Percentiles rank a stretch among this genome's conserved stretches.
Conservation (phyloP, 805 yeast genomes). For the Henningerozyma blattae region DNA sequence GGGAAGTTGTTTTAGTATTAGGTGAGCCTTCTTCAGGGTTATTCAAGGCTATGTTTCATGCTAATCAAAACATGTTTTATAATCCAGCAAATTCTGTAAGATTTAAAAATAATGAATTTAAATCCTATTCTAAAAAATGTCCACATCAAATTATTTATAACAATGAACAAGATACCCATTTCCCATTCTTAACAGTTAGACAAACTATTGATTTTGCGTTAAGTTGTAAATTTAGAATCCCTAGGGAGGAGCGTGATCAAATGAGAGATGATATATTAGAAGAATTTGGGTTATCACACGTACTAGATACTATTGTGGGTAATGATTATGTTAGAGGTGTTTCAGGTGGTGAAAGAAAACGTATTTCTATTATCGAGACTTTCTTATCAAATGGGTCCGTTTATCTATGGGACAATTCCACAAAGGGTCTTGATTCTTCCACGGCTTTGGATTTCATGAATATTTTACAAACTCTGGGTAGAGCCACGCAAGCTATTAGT, state of each 20-base stretch:
- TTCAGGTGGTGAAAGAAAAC: slow-evolving; percentile 57
- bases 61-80: slow-evolving; percentile 10
- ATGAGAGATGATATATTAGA: slow-evolving; percentile 17
- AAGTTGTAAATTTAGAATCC: slow-evolving; percentile 28
- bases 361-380: slow-evolving; percentile 54
- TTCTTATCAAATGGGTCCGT: slow-evolving; percentile 33
- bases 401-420: slow-evolving; percentile 43
- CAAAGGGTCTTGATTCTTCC: slow-evolving; percentile 40
- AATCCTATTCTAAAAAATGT: slow-evolving; percentile 11
- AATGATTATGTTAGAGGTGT: slow-evolving; percentile 53
- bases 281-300: slow-evolving; percentile 37
- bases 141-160: slow-evolving; percentile 25
- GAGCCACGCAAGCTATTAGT: slow-evolving; percentile 29
- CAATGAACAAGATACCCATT: slow-evolving; percentile 46
- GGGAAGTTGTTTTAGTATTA: slow-evolving; percentile 19
- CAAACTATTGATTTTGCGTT: slow-evolving; percentile 47
- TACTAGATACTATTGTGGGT: slow-evolving; percentile 48
- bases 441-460: slow-evolving; percentile 37
- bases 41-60: slow-evolving; percentile 14
- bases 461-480: slow-evolving; percentile 32
- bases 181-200: slow-evolving; percentile 42
- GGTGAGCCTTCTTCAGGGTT: slow-evolving; percentile 18
- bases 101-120: slow-evolving; percentile 14
- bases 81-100: slow-evolving; percentile 13
- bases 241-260: slow-evolving; percentile 16